Evolutionary conservation across 78 protist species (phyloP), one percentile per base, ranked within the genome.

Genomic region (Polysphondylium violaceum): DNA sequence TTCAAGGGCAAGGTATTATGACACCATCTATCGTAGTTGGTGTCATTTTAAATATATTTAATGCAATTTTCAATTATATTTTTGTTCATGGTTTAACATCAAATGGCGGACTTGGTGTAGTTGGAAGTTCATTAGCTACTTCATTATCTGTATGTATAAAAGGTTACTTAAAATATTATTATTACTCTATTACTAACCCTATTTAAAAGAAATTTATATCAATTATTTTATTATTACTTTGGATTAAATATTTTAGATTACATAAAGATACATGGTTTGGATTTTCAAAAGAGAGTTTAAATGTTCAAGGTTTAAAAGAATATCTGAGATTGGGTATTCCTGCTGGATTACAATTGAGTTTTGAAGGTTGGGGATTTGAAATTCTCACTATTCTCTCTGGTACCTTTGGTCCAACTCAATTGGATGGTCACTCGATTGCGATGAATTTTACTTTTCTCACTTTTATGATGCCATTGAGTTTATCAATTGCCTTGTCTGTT

Each of bases 1-100:
- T 83, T 17, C 91, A 83, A 44, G 91, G 72, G 53, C 67, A 56
- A 58, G 91, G 91, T 44, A 69, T 83, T 9, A 83, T 83, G 91
- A 19, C 67, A 27, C 79, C 91, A 47, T 56, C 81, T 8, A 83
- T 83, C 41, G 63, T 69, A 43, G 64, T 73, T 41, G 91, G 91
- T 33, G 61, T 83, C 19, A 41, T 83, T 58, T 71, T 83, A n/a
- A 83, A 83, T 58, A 41, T 83, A 35, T 36, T 63, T 11, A 83
- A 83, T 83, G 81, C 63, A 8, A 51, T 83, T 25, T 69, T 83
- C 2, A 83, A 83, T 58, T 68, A 33, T 69, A 38, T 83, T 29
- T 69, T 83, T 12, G 91, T 83, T 6, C 91, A 83, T 69, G 91
- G 91, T 41, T 12, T 83, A 36, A 44, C 78, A n/a, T 12, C 5